Evolutionary conservation across 169 alveolate species (phyloP).

Genomic region (Cryptosporidium bovis): DNA sequence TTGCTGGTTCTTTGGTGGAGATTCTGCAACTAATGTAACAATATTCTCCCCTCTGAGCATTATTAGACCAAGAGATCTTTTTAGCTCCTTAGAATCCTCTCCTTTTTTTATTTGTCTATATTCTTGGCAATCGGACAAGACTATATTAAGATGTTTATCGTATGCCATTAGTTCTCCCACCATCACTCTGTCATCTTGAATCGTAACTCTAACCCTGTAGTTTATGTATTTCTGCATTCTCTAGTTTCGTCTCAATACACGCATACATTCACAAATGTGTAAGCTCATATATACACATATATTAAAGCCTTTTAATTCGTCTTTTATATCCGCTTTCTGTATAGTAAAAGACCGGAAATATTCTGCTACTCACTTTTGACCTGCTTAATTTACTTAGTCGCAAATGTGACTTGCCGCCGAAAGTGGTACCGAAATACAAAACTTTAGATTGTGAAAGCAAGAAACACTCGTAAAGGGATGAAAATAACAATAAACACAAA

Average conservation of each 20-base stretch:
- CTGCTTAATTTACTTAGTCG: no score
- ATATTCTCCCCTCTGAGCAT: slow-evolving; percentile 97
- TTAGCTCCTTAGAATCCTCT: slow-evolving; percentile 87
- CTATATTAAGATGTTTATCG: slow-evolving; percentile 98
- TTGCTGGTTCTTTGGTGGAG: slow-evolving; percentile 92
- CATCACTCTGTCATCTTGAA: slow-evolving; percentile 91
- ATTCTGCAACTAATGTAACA: slow-evolving; percentile 96
- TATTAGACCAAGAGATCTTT: slow-evolving; percentile 95
- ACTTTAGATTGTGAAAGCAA: no score
- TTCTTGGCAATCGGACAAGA: slow-evolving; percentile 97
- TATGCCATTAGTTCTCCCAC: slow-evolving; percentile 99
- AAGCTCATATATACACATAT: no score
- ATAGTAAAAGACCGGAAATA: no score
- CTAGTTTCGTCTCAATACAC: slow-evolving; percentile 76
- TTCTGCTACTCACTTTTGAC: no score
- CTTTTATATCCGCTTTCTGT: no score
- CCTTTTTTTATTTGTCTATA: slow-evolving; percentile 89
- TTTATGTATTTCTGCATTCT: slow-evolving; percentile 95
- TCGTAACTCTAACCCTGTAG: slow-evolving; percentile 94
- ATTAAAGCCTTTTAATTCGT: no score
- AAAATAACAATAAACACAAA: no score
- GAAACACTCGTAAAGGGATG: no score
- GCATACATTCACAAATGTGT: no score
- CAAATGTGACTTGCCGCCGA: no score
- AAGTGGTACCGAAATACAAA: no score